Conservation (phyloP, 2,329 filamentous ascomycete species). For the Rachicladosporium sp. region DNA sequence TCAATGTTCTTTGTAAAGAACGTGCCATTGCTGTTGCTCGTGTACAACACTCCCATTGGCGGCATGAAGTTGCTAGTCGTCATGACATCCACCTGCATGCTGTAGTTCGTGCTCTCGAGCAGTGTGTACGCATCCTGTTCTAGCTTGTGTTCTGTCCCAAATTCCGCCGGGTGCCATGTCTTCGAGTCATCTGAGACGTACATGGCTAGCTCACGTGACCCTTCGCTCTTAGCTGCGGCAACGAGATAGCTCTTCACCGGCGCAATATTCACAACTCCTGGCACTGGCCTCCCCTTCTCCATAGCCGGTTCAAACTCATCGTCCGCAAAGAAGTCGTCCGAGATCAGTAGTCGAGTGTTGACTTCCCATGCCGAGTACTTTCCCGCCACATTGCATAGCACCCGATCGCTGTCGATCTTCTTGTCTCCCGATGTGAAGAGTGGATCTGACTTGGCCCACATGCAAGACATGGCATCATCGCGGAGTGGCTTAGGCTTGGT, state of each 20-base stretch:
- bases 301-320: conserved; percentile 60
- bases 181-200: conserved; percentile 76
- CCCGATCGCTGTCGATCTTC: conserved; percentile 54
- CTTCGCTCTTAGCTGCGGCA: conserved; percentile 64
- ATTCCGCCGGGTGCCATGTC: conserved; percentile 84
- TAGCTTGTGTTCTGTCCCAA: conserved; percentile 64
- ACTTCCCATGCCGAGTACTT: conserved; percentile 56
- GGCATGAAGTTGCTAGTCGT: conserved; percentile 40
- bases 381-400: conserved; percentile 70
- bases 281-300: conserved; percentile 54
- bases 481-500: conserved; percentile 52
- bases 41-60: conserved; percentile 79
- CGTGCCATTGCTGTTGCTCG: conserved; percentile 93
- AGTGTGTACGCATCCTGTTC: conserved; percentile 83
- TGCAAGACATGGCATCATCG: conserved; percentile 60
- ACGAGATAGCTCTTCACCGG: conserved; percentile 78
- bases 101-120: conserved; percentile 92
- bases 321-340: conserved; percentile 67
- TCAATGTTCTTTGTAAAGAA: conserved; percentile 89
- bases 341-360: conserved; percentile 67
- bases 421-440: conserved; percentile 59
- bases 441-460: conserved; percentile 71
- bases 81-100: conserved; percentile 91
- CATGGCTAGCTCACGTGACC: conserved; percentile 81
- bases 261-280: conserved; percentile 70